Percentiles rank a stretch among this genome's conserved stretches.
Evolutionary conservation across 2,329 filamentous ascomycete species (phyloP).

Genomic region (Aspergillus aculeatinus): DNA sequence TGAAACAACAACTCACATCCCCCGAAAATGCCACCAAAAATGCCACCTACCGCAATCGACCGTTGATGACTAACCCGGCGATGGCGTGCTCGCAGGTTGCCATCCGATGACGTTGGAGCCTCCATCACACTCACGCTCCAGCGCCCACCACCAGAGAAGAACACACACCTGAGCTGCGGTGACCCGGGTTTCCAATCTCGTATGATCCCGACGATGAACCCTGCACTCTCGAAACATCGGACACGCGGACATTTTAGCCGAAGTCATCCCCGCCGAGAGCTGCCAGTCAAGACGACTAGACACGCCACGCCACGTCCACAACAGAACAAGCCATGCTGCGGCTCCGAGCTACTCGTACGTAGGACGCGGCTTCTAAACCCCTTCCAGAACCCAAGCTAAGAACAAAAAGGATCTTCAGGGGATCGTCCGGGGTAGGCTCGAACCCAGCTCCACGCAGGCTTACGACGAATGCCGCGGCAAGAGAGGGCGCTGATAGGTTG

Average conservation of each 20-base stretch:
- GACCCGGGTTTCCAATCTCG: not conserved
- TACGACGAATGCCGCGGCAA: not conserved
- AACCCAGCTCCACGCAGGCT: no score
- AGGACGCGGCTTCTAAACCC: not conserved
- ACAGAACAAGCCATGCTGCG: no score
- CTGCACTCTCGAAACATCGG: no score
- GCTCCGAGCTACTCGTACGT: no score
- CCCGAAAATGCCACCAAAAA: no score
- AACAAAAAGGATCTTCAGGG: conserved; percentile 1
- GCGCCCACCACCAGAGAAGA: no score
- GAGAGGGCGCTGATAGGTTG: conserved; percentile 6
- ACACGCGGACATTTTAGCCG: not conserved
- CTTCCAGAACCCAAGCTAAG: not conserved
- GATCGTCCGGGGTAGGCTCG: not conserved
- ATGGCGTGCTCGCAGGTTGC: not conserved
- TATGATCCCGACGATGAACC: not conserved
- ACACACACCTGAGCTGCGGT: no score
- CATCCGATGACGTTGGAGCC: not conserved
- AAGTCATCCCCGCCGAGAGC: not conserved
- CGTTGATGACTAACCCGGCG: not conserved
- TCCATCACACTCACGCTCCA: not conserved
- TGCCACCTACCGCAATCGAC: no score
- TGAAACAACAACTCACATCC: no score
- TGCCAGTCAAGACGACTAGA: not conserved
- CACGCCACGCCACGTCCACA: not conserved